Base-by-base conservation (phyloP, 495 filamentous ascomycete genomes). In the Lasiosphaeris hirsuta region DNA sequence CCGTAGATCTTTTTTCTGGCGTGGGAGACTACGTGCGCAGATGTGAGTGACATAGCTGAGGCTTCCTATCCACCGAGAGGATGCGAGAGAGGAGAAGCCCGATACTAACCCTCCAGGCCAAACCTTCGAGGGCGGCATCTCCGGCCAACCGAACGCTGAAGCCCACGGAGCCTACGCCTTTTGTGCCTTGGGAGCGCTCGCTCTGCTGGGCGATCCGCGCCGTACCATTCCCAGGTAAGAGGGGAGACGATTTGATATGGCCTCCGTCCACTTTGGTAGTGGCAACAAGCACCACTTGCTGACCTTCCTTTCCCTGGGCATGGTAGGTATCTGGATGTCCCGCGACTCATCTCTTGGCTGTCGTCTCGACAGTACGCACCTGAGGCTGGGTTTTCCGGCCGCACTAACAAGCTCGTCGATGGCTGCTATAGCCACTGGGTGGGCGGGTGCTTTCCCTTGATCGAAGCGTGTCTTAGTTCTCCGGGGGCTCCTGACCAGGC, bases 361-460 rank as follows among this genome's bases (percentile, higher is more conserved):
- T 91, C 90, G 37, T 83, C 89, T 37, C 85, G 92, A 54, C 94
- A 98, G 68, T 89, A 93, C 74, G 85, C 83, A 8, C 95, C 94
- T 3, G 94, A 97, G 71, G 95, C 92, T 40, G 94, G 94, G 10
- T 88, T 93, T 63, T 83, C 89, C 13, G 94, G 94, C 56, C 84
- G 94, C 60, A 96, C 94, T n/a, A 97, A 97, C 74, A 98, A 98
- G 72, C 79, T 98, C 7, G 92, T 97, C 18, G 94, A 98, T 72
- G 94, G 93, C 47, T 98, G 94, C 70, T 97, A 98, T 73, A 93
- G 89, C 71, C 92, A 96, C 64, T 98, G 94, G 94, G 88, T 96
- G 9, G 94, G 95, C 6, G 89, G 86, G 33, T 97, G 92, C 71
- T 98, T 92, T 86, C 85, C 93, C 38, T 71, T 98, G 57, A 72